Evolutionary conservation across 257 asterid genomes (phyloP), one percentile per base, ranked within the genome.

Genomic region (Jacaranda mimosifolia): DNA sequence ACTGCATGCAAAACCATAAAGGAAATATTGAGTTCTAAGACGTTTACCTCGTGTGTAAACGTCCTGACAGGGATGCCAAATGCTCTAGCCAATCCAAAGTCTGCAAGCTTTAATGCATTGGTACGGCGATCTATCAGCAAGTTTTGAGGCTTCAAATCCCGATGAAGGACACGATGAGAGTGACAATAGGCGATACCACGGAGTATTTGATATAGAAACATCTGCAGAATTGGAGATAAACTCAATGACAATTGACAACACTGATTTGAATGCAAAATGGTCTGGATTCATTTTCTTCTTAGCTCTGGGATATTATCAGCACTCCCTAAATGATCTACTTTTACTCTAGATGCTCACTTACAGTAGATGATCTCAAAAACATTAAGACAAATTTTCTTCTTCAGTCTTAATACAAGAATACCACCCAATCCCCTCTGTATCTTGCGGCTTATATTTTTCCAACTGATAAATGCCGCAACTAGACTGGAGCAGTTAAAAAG

Each of bases 61-160:
- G 95, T 86, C 86, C 93, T 88, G 82, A 91, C 97, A 63, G 97
- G 97, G 70, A 91, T 91, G 72, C 97, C 95, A 67, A 88, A 91
- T 60, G 97, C 97, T 75, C 97, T 87, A 26, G 95, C 97, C 85
- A 91, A 85, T 57, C 95, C 97, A 86, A 91, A 91, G 85, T 91
- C 97, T 63, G 97, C 97, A 58, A 91, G 94, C 89, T 91, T 91
- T 62, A 91, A 67, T 43, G 89, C 86, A 76, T 89, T 91, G 52
- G 91, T 89, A 72, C 91, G 88, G 26, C 86, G 87, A 84, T 91
- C 95, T 60, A 91, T 89, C 80, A 91, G 85, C 85, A 91, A 86
- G 83, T 91, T 91, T 77, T 91, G 97, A 60, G 97, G 97, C 86
- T 91, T 91, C 85, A 91, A 76, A 74, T 91, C 97, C 75, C 97